Percentiles rank a stretch among this genome's conserved stretches.
These are phyloP conservation scores for Coprinopsis marcescibilis DNA, from an alignment of 768 basidiomycete genomes.

Conservation along the genomic window DNA sequence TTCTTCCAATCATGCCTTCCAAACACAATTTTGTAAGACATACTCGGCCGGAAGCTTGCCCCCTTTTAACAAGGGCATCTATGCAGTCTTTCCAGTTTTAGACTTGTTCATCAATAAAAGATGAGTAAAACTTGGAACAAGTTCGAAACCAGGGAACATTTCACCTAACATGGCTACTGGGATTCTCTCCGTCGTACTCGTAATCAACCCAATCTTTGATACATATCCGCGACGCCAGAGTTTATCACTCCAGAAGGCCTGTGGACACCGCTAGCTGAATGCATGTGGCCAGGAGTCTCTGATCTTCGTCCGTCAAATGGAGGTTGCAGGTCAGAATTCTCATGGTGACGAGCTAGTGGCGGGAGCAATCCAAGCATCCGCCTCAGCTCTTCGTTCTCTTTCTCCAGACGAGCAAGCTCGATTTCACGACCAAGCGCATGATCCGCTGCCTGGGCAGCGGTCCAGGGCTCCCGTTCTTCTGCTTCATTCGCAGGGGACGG, in stretches of 20 bases:
- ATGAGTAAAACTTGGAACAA: constrained; percentile 2
- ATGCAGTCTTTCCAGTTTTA: background rate
- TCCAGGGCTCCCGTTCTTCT: constrained; percentile 38
- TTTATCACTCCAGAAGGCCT: constrained; percentile 2
- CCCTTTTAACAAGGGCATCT: too few species aligned
- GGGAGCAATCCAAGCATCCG: constrained; percentile 55
- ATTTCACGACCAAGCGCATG: constrained; percentile 85
- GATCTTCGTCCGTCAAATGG: constrained; percentile 16
- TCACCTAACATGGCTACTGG: too few species aligned
- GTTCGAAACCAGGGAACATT: too few species aligned
- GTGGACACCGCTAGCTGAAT: background rate
- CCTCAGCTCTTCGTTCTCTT: constrained; percentile 80
- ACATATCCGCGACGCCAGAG: constrained; percentile 19
- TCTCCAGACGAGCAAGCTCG: constrained; percentile 81
- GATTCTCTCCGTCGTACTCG: too few species aligned
- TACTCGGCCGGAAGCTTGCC: background rate
- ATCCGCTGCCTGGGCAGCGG: constrained; percentile 42
- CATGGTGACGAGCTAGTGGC: constrained; percentile 19
- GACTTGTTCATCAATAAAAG: background rate
- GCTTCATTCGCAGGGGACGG: constrained; percentile 21
- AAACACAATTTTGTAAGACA: too few species aligned
- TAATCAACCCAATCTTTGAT: constrained; percentile 27
- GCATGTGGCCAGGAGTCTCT: background rate
- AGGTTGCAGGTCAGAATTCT: constrained; percentile 15
- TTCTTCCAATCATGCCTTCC: too few species aligned